Conservation (phyloP, 1,284 basidiomycete species). For the Austroboletus niveus region DNA sequence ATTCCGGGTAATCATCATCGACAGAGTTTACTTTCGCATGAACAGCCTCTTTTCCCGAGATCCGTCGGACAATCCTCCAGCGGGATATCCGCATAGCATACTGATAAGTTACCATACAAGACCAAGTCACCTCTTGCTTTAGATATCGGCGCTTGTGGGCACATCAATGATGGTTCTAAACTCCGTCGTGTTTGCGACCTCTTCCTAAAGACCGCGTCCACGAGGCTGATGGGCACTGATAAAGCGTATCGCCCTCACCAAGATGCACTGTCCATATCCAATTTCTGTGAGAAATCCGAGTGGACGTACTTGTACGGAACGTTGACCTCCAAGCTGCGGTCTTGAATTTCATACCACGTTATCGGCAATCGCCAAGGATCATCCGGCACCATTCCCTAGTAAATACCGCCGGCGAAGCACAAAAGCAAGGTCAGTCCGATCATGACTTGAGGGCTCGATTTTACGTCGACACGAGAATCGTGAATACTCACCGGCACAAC, state of each 20-base stretch:
- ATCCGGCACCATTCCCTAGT: conserved; percentile 20
- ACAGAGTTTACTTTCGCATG: conserved; percentile 75
- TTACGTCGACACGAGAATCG: not conserved
- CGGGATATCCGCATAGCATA: no score
- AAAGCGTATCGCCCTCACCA: not conserved
- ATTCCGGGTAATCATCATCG: conserved; percentile 51
- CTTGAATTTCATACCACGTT: conserved; percentile 70
- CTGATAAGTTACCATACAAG: no score
- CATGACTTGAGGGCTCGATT: not conserved
- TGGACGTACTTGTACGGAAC: conserved; percentile 46
- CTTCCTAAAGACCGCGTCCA: conserved; percentile 52
- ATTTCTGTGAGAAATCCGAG: conserved; percentile 10
- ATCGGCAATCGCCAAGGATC: conserved; percentile 37
- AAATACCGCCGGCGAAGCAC: conserved; percentile 1
- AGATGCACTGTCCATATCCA: not conserved
- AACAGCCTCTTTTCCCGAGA: conserved; percentile 79
- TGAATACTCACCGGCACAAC: conserved; percentile 34
- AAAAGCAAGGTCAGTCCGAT: not conserved
- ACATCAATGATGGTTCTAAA: conserved; percentile 93
- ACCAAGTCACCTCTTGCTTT: conserved; percentile 23
- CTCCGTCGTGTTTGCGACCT: conserved; percentile 78
- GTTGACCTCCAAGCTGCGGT: no score
- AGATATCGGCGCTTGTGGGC: conserved; percentile 89
- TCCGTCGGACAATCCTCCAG: conserved; percentile 17
- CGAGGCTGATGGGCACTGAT: not conserved